Evolutionary conservation across 2,329 filamentous ascomycete genomes (phyloP), one percentile per base, ranked within the genome.

Genomic region (Phialophora tarda): DNA sequence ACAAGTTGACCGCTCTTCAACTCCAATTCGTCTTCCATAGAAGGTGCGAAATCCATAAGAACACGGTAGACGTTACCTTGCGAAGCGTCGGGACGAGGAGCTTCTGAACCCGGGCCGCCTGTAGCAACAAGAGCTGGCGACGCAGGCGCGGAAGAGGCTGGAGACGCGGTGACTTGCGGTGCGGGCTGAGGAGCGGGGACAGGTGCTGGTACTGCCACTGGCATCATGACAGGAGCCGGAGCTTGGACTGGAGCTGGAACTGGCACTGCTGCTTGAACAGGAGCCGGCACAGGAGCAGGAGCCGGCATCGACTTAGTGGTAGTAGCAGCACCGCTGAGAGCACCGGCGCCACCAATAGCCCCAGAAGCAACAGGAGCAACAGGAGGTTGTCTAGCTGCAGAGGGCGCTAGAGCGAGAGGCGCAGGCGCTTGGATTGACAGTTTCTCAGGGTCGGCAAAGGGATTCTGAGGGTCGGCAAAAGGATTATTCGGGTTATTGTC

Each of bases 41-140:
- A 94, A 28, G 95, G 93, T 77, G 88, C 90, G 79, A 98, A 99
- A 78, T 97, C 93, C 72, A 98, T 87, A 78, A 97, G 92, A 38
- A 98, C 92, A 69, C 95, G 92, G 78, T 98, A 91, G 63, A 98
- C 93, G 71, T 91, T 88, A 74, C 82, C 84, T 78, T 64, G 86
- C 82, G 69, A 83, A 80, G 44, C 81, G 54, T 67, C 71, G 68
- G 73, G 21, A 44, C 14, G 86, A 82, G 69, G 83, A 80, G 41
- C 81, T 54, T 67, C 70, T 67, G 73, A 21, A 34, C 65, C 75
- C 24, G 88, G 86, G 21, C 86, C 88, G 63, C 85, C 87, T 53
- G 57, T 55, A 48, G 44, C 51, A 56, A 26, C 44, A 34, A 62
- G 48, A 66, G 63, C 60, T 48, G 58, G 86, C 59, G 85, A 86